Base-by-base conservation (phyloP, 495 filamentous ascomycete genomes). In the Annulohypoxylon moriforme region DNA sequence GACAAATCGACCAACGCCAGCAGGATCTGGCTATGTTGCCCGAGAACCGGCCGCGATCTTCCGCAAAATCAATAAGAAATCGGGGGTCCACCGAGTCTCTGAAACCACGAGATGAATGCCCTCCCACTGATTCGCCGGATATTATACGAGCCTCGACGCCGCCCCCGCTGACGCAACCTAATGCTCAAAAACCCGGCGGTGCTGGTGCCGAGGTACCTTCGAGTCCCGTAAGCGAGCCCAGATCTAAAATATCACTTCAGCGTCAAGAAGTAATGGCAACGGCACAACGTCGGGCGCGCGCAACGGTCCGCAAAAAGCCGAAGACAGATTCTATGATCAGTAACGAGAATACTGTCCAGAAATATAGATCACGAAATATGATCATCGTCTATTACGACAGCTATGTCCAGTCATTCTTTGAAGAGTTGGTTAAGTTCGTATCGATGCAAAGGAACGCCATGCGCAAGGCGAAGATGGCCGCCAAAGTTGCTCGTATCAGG, bases 321-420 rank as follows among this genome's bases (percentile, higher is more conserved):
- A 89, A 89, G 72, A 87, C 87, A 9, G 84, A 85, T 10, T 91
- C 89, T 7, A 79, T 89, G 64, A 74, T 86, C 24, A 90, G 88
- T 33, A 82, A 75, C 44, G 84, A 87, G 64, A 74, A 69, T 69
- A 79, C 53, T 71, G 81, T 72, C 63, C 87, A 74, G 47, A 84
- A 76, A 83, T 93, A 91, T 76, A 89, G 92, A 61, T 90, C 88
- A 11, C 87, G 92, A 60, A 89, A 87, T 67, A 94, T 93, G 87
- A 89, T 96, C 61, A 89, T 95, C 27, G 91, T 97, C 44, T 92
- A 94, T 77, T 97, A 97, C 78, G 94, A 97, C 76, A 92, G 92
- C 72, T 89, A 92, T 63, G 90, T 94, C 10, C 94, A 97, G 75
- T 86, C 88, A 34, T 85, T 88, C 5, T 92, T 97, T 64, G 94